Evolutionary conservation across 441 rosid genomes (phyloP), one percentile per base, ranked within the genome.

Genomic region (Pelargonium australe): DNA sequence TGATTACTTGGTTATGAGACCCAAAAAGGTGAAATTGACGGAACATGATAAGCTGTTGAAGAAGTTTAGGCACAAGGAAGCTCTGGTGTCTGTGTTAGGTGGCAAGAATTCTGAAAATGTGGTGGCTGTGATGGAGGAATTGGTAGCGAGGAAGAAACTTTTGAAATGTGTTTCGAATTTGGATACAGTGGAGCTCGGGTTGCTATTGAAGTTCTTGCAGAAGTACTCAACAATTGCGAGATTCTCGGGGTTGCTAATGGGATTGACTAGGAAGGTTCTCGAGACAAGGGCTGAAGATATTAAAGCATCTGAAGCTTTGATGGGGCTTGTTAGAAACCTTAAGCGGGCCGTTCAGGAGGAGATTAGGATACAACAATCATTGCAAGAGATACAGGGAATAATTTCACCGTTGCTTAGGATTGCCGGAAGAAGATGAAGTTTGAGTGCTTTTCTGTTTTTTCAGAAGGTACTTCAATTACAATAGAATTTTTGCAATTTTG

Each of bases 51-150:
- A 78, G 83, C 76, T 94, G 83, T 67, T 94, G 79, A 91, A 88
- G 83, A 87, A 86, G 86, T 94, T 94, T 34, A 82, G 87, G 82
- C 99, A 91, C 13, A 89, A 82, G 85, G 92, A 95, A 70, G 92
- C 97, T 7, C 73, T 95, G 55, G 85, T 91, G 31, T 80, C 87
- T 0, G 99, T 79, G 20, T 72, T 95, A 75, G 75, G 77, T 13
- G 79, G 77, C 62, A 86, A 86, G 78, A 87, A 86, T 75, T 85
- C 95, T 0, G 97, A 86, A 64, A 77, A 83, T 67, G 94, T 84
- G 71, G 84, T 89, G 69, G 96, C 96, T 1, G 94, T 94, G 68
- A 88, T 89, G 92, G 97, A 91, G 78, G 96, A 91, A 66, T 70
- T 95, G 80, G 90, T 90, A 68, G 86, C 94, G 0, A 83, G 98